These are phyloP conservation scores for Venturia asperata DNA, from an alignment of 2,329 filamentous ascomycete genomes.

Conservation along the genomic window DNA sequence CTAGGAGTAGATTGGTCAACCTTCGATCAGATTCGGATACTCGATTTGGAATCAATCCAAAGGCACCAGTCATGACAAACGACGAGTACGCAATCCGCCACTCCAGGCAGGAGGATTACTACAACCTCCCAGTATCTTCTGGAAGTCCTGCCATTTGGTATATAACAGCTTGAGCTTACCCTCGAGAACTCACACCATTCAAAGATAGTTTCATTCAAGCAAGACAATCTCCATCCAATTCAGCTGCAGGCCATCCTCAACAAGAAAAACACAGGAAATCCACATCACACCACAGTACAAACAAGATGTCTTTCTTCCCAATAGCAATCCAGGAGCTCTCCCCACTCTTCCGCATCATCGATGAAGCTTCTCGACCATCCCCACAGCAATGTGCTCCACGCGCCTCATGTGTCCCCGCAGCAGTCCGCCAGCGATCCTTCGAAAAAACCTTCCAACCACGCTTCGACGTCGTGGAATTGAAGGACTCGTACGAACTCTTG, in stretches of 20 bases:
- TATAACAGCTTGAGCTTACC: constrained; percentile 25
- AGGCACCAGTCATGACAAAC: constrained; percentile 9
- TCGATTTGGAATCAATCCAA: neutral
- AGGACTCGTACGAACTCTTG: constrained; percentile 64
- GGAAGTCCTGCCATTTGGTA: constrained; percentile 26
- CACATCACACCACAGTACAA: constrained; percentile 20
- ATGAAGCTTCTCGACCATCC: constrained; percentile 38
- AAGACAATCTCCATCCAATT: constrained; percentile 27
- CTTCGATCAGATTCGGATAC: constrained; percentile 10
- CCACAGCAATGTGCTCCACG: constrained; percentile 27
- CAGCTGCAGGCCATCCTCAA: constrained; percentile 27
- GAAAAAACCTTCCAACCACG: constrained; percentile 61
- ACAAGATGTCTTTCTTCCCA: constrained; percentile 37
- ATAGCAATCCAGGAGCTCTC: constrained; percentile 35
- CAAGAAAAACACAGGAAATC: neutral
- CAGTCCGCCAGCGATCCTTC: constrained; percentile 19
- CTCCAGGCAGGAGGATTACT: constrained; percentile 13
- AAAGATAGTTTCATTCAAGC: constrained; percentile 31
- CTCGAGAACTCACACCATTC: constrained; percentile 2
- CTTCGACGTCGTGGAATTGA: constrained; percentile 70
- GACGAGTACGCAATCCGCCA: constrained; percentile 2
- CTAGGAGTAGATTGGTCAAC: neutral
- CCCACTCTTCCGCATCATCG: constrained; percentile 42
- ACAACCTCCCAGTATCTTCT: constrained; percentile 24
- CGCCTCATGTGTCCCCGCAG: neutral